Evolutionary conservation across 805 yeast genomes (phyloP), one percentile per base, ranked within the genome.

Genomic region (Torulaspora microellipsoides): DNA sequence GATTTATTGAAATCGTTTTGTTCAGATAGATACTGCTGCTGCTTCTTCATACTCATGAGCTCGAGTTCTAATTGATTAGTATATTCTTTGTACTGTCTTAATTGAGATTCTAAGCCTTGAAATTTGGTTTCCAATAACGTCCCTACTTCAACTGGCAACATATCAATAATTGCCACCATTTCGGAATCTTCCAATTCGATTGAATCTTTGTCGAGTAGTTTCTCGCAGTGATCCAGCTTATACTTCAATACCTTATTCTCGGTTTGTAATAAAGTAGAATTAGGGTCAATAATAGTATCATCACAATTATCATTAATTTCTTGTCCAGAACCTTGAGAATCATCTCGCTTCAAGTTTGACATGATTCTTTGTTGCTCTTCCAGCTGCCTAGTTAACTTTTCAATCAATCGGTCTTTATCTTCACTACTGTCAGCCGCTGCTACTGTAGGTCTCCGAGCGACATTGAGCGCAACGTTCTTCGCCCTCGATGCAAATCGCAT

Each of bases 401-500:
- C 79, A 13, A 86, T 75, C 9, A 78, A 60, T 38, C 68, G 74
- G 36, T 75, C 77, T 14, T 72, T 74, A 12, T 73, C 81, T 6
- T 36, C 47, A 15, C 13, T 20, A 28, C 35, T 41, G 25, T 40
- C 46, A 5, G 34, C 31, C 3, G 30, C 23, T 31, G 72, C 76
- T 52, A 73, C 73, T 14, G 34, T 38, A 17, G 49, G 45, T 29
- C 36, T 36, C 73, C 78, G 54, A 40, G 75, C 75, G 5, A 86
- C 95, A 42, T 72, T 75, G 55, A 90, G 73, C 10, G 80, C 72
- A 39, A 93, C 80, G 60, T 91, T 88, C 57, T 89, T 90, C 1
- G 98, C 97, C 47, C 96, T 71, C 0, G 95, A 85, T 0, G 96
- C 98, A 68, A 93, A 93, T 40, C 98, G 68, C 20, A 93, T 70